These are phyloP conservation scores for Fusarium solani-melongenae DNA, from an alignment of 2,329 filamentous ascomycete genomes.

Conservation along the genomic window DNA sequence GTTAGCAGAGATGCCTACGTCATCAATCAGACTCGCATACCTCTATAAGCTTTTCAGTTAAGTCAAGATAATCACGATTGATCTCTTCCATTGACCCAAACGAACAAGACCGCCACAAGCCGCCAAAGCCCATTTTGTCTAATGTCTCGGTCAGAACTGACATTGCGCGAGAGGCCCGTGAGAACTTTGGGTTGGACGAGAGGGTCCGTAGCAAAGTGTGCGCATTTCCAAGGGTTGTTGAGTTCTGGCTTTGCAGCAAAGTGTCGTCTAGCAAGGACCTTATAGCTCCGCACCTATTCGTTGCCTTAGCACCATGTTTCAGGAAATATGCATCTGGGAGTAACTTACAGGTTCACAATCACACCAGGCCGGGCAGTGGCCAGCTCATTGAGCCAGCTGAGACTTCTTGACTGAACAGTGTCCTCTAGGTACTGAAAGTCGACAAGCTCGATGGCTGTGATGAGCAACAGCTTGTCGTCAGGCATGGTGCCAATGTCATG, in stretches of 20 bases:
- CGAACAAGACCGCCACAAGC: conserved; percentile 69
- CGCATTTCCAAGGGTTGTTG: conserved; percentile 68
- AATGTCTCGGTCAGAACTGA: conserved; percentile 64
- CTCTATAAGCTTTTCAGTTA: conserved; percentile 72
- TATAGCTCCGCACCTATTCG: conserved; percentile 64
- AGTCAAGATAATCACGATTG: conserved; percentile 52
- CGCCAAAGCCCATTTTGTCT: conserved; percentile 71
- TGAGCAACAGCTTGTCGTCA: conserved; percentile 72
- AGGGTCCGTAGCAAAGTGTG: conserved; percentile 70
- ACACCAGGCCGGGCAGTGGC: conserved; percentile 66
- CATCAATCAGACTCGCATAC: conserved; percentile 50
- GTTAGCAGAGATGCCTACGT: background rate
- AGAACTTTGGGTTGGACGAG: conserved; percentile 64
- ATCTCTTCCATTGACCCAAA: conserved; percentile 56
- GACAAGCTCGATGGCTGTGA: conserved; percentile 71
- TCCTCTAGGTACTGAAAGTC: conserved; percentile 76
- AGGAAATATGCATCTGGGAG: too few relatives aligned
- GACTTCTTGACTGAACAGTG: conserved; percentile 66
- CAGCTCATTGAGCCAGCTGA: conserved; percentile 70
- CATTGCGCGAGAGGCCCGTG: conserved; percentile 59
- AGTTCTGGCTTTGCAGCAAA: conserved; percentile 71
- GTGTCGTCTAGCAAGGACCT: conserved; percentile 70
- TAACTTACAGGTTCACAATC: conserved; percentile 67
- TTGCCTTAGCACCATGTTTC: conserved; percentile 1
- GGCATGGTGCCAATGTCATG: conserved; percentile 58